Conservation (phyloP, 768 basidiomycete species). For the Psilocybe cyanescens region DNA sequence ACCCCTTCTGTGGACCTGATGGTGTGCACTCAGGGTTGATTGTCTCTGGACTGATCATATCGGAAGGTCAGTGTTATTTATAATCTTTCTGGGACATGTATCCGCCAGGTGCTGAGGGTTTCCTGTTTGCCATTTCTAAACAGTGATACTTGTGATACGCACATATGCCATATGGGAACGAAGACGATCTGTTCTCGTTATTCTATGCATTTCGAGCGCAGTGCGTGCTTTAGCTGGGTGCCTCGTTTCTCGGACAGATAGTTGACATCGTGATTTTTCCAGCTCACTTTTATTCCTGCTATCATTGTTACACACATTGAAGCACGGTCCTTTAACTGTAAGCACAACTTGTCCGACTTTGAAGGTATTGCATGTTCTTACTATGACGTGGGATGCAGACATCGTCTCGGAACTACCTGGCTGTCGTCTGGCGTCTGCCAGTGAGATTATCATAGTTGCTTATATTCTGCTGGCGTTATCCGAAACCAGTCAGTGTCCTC, state of each 20-base stretch:
- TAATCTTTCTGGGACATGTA: background rate
- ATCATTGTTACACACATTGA: slow-evolving; percentile 37
- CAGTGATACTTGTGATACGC: slow-evolving; percentile 44
- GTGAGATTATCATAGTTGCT: slow-evolving; percentile 39
- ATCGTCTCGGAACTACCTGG: slow-evolving; percentile 27
- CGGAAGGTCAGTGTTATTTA: slow-evolving; percentile 33
- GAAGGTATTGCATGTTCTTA: background rate
- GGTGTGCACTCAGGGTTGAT: slow-evolving; percentile 29
- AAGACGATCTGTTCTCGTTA: slow-evolving; percentile 33
- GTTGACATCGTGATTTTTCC: background rate
- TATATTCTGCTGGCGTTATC: slow-evolving; percentile 41
- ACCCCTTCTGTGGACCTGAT: background rate
- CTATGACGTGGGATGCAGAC: slow-evolving; percentile 14
- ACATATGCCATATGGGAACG: slow-evolving; percentile 50
- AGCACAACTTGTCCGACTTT: background rate
- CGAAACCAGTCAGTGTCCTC: slow-evolving; percentile 40
- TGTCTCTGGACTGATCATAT: slow-evolving; percentile 37
- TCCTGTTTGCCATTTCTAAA: no score
- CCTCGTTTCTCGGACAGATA: background rate
- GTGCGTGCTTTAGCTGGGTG: slow-evolving; percentile 8
- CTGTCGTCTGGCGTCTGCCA: slow-evolving; percentile 35
- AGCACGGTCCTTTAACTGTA: slow-evolving; percentile 37
- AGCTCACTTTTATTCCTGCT: slow-evolving; percentile 37
- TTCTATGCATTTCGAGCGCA: slow-evolving; percentile 29
- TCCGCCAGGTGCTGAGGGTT: no score